Evolutionary conservation across 805 yeast genomes (phyloP).

Genomic region (Kluyveromyces starmeri): DNA sequence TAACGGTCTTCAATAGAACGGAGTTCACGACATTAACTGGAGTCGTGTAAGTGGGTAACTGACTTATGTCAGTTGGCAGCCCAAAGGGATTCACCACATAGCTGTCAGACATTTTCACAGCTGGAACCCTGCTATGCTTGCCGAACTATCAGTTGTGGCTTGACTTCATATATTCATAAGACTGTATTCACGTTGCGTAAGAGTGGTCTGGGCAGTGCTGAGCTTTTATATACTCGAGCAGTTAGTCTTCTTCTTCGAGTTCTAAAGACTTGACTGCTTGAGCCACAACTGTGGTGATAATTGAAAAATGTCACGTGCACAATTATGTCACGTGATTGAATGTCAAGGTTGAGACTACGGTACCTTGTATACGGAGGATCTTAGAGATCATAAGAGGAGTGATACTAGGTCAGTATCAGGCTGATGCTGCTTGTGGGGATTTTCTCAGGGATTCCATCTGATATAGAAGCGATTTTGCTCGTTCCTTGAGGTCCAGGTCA

Average conservation of each 20-base stretch:
- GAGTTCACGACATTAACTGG: slow-evolving; percentile 47
- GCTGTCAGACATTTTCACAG: slow-evolving; percentile 13
- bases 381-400: too few relatives aligned
- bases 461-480: slow-evolving; percentile 24
- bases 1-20: slow-evolving; percentile 41
- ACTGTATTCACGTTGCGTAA: too few relatives aligned
- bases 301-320: not conserved
- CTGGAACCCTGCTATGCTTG: too few relatives aligned
- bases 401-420: too few relatives aligned
- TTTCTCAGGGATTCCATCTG: slow-evolving; percentile 25
- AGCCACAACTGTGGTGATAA: slow-evolving; percentile 14
- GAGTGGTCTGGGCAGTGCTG: too few relatives aligned
- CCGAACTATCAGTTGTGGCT: too few relatives aligned
- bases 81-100: slow-evolving; percentile 49
- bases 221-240: too few relatives aligned
- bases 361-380: too few relatives aligned
- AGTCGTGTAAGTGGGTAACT: slow-evolving; percentile 42
- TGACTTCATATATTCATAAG: too few relatives aligned
- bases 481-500: slow-evolving; percentile 13
- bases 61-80: slow-evolving; percentile 45
- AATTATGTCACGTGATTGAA: slow-evolving; percentile 5
- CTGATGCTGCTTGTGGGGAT: not conserved
- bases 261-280: too few relatives aligned
- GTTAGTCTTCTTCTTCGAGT: too few relatives aligned
- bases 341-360: too few relatives aligned